Evolutionary conservation across 169 alveolate species (phyloP).

Genomic region (Fabrea salina): DNA sequence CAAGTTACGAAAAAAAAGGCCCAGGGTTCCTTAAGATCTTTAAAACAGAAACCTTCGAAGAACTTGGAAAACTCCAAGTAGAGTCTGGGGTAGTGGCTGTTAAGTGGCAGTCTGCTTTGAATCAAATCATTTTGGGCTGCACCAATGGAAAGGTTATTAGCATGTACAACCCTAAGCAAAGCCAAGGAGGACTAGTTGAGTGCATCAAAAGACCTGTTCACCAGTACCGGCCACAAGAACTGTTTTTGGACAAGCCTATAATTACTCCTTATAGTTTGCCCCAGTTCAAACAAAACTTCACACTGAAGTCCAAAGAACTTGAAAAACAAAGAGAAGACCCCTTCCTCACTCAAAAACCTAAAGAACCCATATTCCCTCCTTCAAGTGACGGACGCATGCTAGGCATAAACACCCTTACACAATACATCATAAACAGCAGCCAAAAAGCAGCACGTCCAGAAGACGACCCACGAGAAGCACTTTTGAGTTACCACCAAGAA

Average conservation of each 20-base stretch:
- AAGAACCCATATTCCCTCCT: slow-evolving; percentile 43
- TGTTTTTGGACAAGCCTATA: slow-evolving; percentile 25
- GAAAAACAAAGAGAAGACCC: slow-evolving; percentile 38
- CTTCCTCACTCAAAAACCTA: slow-evolving; percentile 38
- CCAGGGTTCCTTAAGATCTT: slow-evolving; percentile 44
- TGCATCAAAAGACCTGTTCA: slow-evolving; percentile 47
- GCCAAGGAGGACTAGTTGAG: slow-evolving; percentile 55
- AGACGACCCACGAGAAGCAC: slow-evolving; percentile 65
- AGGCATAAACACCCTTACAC: slow-evolving; percentile 54
- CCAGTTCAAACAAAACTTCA: slow-evolving; percentile 22
- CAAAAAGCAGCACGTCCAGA: slow-evolving; percentile 51
- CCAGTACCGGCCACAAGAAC: slow-evolving; percentile 28
- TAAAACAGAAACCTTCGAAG: slow-evolving; percentile 34
- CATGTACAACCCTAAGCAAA: slow-evolving; percentile 58
- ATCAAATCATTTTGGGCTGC: slow-evolving; percentile 57
- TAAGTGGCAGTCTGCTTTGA: slow-evolving; percentile 53
- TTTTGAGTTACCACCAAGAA: slow-evolving; percentile 49
- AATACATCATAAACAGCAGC: slow-evolving; percentile 55
- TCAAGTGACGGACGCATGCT: slow-evolving; percentile 46
- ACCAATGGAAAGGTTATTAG: slow-evolving; percentile 51
- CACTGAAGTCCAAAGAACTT: neutral
- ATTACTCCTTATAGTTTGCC: slow-evolving; percentile 38
- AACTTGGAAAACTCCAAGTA: neutral
- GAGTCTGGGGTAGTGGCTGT: slow-evolving; percentile 44
- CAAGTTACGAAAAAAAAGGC: slow-evolving; percentile 45